phyloP scores from a whole-genome alignment of 768 basidiomycete species.

The Psilocybe tampanensis region DNA sequence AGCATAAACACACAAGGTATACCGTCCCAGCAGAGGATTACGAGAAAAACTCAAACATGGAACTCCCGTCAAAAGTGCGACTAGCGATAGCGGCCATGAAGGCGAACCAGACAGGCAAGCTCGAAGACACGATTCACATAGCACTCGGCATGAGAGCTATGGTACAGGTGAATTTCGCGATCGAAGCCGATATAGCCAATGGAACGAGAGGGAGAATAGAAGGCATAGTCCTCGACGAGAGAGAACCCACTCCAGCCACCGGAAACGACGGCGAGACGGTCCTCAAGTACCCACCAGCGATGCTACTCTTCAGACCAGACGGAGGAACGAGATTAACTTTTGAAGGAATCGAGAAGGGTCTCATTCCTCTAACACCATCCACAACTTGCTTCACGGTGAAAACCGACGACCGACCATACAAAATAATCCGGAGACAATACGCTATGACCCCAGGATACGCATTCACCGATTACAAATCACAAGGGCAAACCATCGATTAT shows the following conservation, averaged over 20 bases:
- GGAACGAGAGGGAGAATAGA: constrained; percentile 37
- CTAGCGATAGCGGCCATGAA: constrained; percentile 1
- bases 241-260: too few species aligned
- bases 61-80: background rate
- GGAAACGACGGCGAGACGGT: constrained; percentile 2
- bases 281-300: constrained; percentile 31
- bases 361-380: constrained; percentile 10
- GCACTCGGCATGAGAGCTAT: constrained; percentile 35
- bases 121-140: constrained; percentile 25
- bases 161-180: constrained; percentile 11
- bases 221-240: constrained; percentile 37
- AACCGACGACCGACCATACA: background rate
- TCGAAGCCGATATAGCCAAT: constrained; percentile 27
- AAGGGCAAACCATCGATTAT: constrained; percentile 39
- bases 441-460: too few species aligned
- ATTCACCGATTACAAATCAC: constrained; percentile 44
- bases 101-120: background rate
- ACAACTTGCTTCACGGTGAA: constrained; percentile 19
- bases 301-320: constrained; percentile 34
- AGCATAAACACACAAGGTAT: constrained; percentile 23
- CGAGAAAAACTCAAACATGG: background rate
- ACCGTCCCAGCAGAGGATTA: constrained; percentile 31
- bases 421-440: constrained; percentile 29
- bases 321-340: constrained; percentile 6
- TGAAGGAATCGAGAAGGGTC: constrained; percentile 1